Evolutionary conservation across 2,329 filamentous ascomycete species (phyloP), one percentile per base, ranked within the genome.

Genomic region (Aspergillus sp.): DNA sequence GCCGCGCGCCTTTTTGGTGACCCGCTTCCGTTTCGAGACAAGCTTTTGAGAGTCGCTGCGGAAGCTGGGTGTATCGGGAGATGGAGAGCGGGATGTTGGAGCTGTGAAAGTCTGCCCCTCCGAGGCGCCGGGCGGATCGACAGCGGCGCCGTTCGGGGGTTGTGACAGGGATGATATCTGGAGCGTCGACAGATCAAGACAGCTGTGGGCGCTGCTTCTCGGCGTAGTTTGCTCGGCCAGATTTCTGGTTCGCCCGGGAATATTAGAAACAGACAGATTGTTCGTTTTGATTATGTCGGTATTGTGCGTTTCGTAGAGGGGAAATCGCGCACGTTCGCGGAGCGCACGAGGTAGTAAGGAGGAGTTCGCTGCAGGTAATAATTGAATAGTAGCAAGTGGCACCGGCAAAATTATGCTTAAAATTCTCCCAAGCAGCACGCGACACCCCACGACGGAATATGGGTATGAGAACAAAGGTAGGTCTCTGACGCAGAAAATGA

Each of bases 121-220:
- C 51, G 64, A 60, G 52, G 55, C 61, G 68, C 64, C 62, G 54
- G 67, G 54, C 54, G 62, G 58, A 61, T 65, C 66, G 63, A 63
- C 56, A 62, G 61, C 56, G 51, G 63, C 58, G 64, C 64, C 66
- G 66, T 62, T 60, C 53, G 61, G 53, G 53, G 65, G 52, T 24
- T 63, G 61, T 57, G 61, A 64, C 60, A 63, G 60, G 60, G 66
- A 62, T 57, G 68, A 64, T 65, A 70, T 71, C 63, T 70, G 71
- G 62, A 75, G 66, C 56, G 70, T 67, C 44, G 72, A 74, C 63
- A 76, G 69, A 69, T 77, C 73, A 66, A 74, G 74, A 72, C 74
- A 77, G 73, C 75, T 75, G 65, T 72, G 65, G 61, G 70, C 75
- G 74, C 73, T 73, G 73, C 72, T 70, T 70, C 71, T 70, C 64